phyloP scores from a whole-genome alignment of 257 asterid species.

The Hygrophila difformis region DNA sequence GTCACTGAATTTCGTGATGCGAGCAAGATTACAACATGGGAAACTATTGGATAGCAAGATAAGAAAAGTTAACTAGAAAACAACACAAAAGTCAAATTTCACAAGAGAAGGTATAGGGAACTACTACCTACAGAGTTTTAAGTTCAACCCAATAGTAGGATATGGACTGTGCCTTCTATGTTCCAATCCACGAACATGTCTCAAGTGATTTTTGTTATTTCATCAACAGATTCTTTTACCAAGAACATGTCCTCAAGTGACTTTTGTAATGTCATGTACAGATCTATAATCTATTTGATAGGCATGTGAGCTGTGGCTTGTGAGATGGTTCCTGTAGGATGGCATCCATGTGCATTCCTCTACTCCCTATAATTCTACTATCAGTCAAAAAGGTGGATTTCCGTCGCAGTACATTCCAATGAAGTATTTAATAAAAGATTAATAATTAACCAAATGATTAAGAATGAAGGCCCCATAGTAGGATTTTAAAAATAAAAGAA shows the following conservation, averaged over 20 bases:
- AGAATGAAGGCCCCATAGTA: slow-evolving; percentile 23
- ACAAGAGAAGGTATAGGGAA: slow-evolving; percentile 37
- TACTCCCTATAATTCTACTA: slow-evolving; percentile 23
- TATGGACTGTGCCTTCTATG: slow-evolving; percentile 22
- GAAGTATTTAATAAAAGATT: slow-evolving; percentile 16
- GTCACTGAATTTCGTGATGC: slow-evolving; percentile 25
- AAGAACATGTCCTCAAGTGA: slow-evolving; percentile 29
- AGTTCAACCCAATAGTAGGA: slow-evolving; percentile 24
- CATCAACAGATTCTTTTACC: slow-evolving; percentile 15
- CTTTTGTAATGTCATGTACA: slow-evolving; percentile 37
- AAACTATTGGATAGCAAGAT: slow-evolving; percentile 22
- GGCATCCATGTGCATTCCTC: slow-evolving; percentile 64
- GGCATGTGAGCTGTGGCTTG: slow-evolving; percentile 54
- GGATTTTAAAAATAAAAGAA: neutral
- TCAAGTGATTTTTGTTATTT: slow-evolving; percentile 25
- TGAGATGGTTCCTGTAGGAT: slow-evolving; percentile 34
- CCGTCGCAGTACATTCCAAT: slow-evolving; percentile 14
- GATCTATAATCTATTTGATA: slow-evolving; percentile 44
- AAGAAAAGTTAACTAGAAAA: slow-evolving; percentile 24
- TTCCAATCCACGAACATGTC: slow-evolving; percentile 13
- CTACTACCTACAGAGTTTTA: slow-evolving; percentile 22
- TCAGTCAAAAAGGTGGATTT: slow-evolving; percentile 13
- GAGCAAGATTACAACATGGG: slow-evolving; percentile 32
- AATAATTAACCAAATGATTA: slow-evolving; percentile 26
- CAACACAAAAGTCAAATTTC: slow-evolving; percentile 53